These are phyloP conservation scores for Conticribra guillardii DNA, from an alignment of 108 stramenopile genomes.

Conservation along the genomic window DNA sequence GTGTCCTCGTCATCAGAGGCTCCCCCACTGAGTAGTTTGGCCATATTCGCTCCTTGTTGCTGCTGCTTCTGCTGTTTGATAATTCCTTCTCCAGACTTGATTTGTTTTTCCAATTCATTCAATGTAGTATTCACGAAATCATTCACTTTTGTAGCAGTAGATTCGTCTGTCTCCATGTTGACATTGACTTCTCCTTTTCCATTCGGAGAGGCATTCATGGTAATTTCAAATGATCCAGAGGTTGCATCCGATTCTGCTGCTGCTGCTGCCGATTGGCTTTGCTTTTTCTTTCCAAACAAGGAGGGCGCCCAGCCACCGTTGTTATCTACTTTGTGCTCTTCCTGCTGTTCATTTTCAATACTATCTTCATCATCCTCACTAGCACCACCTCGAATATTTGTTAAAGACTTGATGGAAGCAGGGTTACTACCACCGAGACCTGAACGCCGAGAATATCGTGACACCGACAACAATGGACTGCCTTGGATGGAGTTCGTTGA, in stretches of 20 bases:
- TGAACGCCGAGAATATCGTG: too few species aligned
- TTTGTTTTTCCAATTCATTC: background rate
- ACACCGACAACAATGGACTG: too few species aligned
- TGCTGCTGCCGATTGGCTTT: background rate
- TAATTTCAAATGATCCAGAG: background rate
- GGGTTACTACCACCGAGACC: too few species aligned
- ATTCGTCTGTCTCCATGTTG: background rate
- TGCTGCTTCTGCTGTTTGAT: background rate
- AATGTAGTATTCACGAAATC: background rate
- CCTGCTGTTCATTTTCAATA: background rate
- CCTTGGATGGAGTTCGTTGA: too few species aligned
- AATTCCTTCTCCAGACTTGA: background rate
- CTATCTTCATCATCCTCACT: background rate
- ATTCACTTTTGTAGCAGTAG: background rate
- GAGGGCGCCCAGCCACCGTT: background rate
- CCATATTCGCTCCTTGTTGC: background rate
- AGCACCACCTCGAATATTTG: too few species aligned
- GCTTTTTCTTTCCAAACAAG: background rate
- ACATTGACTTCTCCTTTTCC: background rate
- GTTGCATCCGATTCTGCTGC: background rate
- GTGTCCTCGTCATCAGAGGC: background rate
- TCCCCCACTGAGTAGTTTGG: background rate
- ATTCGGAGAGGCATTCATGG: background rate
- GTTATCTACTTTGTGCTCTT: background rate
- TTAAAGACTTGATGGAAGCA: too few species aligned